Base-by-base conservation (phyloP, 106 monocot genomes). In the Narthecium ossifragum region DNA sequence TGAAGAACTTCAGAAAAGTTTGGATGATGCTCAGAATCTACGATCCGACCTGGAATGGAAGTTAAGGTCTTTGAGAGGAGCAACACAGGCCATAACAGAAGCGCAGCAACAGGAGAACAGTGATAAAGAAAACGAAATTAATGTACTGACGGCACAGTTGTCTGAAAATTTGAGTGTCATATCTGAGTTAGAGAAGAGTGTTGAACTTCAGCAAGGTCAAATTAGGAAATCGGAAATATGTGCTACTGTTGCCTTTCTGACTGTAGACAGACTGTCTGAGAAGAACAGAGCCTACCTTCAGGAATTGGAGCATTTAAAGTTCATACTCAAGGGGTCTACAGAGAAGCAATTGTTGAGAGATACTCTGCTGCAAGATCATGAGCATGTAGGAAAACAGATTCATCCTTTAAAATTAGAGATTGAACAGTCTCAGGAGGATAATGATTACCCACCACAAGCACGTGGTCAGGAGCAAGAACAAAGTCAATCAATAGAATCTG, bases 21-120 rank as follows among this genome's bases (percentile, higher is more conserved):
- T 96, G 75, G 74, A 84, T 15, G 86, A 96, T 57, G 96, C 90
- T 26, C 70, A 80, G 26, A 69, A 60, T 52, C 58, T 81, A 57
- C 80, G 72, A 38, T 61, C 32, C 51, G 78, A 90, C 61, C 58
- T 90, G 68, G 86, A 96, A 61, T 87, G 73, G 81, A 96, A 90
- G 41, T 66, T 96, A 34, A 86, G 61, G 67, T 90, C 96, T 52
- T 75, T 96, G 54, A 75, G 85, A 76, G 96, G 80, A 60, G 86
- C 96, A 57, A 81, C 73, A 55, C 59, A 86, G 33, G 96, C 83
- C 56, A 83, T 96, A 59, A 76, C 75, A 51, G 90, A 96, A 63
- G 81, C 80, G 54, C 90, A 87, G 43, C 84, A 79, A 34, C 75
- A 81, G 50, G 84, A 90, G 57, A 81, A 54, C 61, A 60, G 31